Evolutionary conservation across 768 basidiomycete genomes (phyloP).

Genomic region (Tricholoma sp.): DNA sequence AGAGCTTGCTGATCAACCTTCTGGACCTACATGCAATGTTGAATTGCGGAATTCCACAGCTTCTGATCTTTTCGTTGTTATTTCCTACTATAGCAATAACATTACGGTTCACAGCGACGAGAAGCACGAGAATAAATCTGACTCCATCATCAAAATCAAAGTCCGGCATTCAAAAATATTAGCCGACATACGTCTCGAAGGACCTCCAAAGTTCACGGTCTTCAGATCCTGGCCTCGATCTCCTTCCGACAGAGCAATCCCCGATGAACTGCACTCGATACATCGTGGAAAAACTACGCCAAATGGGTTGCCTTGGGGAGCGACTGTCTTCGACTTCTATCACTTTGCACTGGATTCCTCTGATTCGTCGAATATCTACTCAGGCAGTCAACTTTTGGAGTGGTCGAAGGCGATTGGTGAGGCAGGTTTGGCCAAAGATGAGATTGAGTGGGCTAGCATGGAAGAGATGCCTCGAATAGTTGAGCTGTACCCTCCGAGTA

Average conservation of each 20-base stretch:
- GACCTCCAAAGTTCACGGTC: neutral
- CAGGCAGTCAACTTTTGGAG: neutral
- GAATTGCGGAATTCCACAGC: neutral
- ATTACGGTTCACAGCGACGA: neutral
- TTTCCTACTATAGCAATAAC: neutral
- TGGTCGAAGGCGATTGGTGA: neutral
- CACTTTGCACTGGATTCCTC: neutral
- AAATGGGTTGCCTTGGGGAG: constrained; percentile 21
- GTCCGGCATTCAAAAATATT: neutral
- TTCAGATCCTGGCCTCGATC: neutral
- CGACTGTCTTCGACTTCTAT: neutral
- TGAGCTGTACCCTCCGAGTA: neutral
- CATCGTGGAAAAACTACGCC: neutral
- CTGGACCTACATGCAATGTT: neutral
- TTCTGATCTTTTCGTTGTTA: neutral
- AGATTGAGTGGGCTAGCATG: neutral
- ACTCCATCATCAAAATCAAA: neutral
- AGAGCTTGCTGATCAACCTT: neutral
- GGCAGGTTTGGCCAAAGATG: neutral
- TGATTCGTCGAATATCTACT: neutral
- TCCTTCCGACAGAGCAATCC: neutral
- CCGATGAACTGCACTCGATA: neutral
- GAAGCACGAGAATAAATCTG: neutral
- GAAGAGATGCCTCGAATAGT: neutral
- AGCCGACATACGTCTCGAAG: neutral